A percentile compares a stretch with the other conserved stretches of the same genome.
Evolutionary conservation across 202 grass and related monocot genomes (phyloP).

Genomic region (Elaeis oleifera): DNA sequence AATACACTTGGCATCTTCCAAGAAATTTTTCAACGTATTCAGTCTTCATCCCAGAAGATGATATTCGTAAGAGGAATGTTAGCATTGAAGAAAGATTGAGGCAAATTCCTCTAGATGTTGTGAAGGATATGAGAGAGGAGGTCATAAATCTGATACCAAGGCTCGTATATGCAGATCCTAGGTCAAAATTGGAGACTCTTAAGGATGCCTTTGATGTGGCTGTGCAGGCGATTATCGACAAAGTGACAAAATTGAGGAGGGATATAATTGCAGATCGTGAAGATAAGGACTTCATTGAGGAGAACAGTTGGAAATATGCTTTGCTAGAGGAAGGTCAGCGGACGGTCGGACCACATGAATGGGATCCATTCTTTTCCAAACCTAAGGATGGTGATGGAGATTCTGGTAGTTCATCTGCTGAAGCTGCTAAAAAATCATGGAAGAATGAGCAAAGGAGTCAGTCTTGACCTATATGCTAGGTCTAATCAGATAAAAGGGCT

Average conservation of each 20-base stretch:
- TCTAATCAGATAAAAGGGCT: conserved; percentile 18
- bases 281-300: conserved; percentile 76
- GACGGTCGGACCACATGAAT: conserved; percentile 63
- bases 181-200: conserved; percentile 76
- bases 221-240: conserved; percentile 68
- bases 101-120: conserved; percentile 43
- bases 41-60: conserved; percentile 83
- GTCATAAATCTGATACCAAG: conserved; percentile 84
- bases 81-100: conserved; percentile 69
- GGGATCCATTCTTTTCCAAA: conserved; percentile 99
- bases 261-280: conserved; percentile 56
- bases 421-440: conserved; percentile 82
- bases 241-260: conserved; percentile 72
- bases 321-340: conserved; percentile 63
- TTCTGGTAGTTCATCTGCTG: conserved; percentile 42
- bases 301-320: conserved; percentile 92
- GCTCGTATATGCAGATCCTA: conserved; percentile 89
- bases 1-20: conserved; percentile 92
- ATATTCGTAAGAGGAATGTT: conserved; percentile 41
- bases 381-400: conserved; percentile 63
- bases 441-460: conserved; percentile 63
- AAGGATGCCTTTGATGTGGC: conserved; percentile 90
- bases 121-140: conserved; percentile 75
- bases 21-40: conserved; percentile 89
- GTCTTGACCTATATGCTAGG: conserved; percentile 23